Percentiles rank a stretch among this genome's conserved stretches.
Conservation (phyloP, 495 filamentous ascomycete genomes). For the Hypoxylon trugodes region DNA sequence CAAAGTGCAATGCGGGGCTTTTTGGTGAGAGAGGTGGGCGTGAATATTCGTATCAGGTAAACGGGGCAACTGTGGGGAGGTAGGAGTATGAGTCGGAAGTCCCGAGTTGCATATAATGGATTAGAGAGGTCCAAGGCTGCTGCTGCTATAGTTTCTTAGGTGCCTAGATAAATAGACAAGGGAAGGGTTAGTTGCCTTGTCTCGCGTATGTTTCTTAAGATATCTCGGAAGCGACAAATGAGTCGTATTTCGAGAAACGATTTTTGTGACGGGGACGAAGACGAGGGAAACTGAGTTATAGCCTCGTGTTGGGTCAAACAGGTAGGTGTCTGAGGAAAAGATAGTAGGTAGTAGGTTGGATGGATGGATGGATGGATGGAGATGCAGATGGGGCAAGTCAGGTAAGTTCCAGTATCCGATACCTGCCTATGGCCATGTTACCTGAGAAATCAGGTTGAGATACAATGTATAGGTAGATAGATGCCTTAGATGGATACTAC, state of each 20-base stretch:
- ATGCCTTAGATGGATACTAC: too few relatives aligned
- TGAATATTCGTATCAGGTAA: constrained; percentile 21
- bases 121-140: not conserved
- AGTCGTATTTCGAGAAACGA: not conserved
- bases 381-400: not conserved
- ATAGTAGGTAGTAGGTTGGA: not conserved
- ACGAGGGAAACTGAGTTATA: too few relatives aligned
- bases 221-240: not conserved
- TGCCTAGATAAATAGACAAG: constrained; percentile 8
- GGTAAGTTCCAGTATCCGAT: constrained; percentile 13
- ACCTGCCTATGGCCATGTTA: too few relatives aligned
- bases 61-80: not conserved
- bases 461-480: too few relatives aligned
- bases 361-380: not conserved
- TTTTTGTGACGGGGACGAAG: too few relatives aligned
- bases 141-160: too few relatives aligned
- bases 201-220: not conserved
- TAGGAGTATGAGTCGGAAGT: constrained; percentile 15
- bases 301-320: too few relatives aligned
- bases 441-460: too few relatives aligned
- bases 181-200: constrained; percentile 7
- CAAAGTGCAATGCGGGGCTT: constrained; percentile 9
- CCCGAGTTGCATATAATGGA: constrained; percentile 13
- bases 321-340: not conserved
- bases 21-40: constrained; percentile 3